Evolutionary conservation across 441 rosid genomes (phyloP).

Genomic region (Eugenia klotzschiana): DNA sequence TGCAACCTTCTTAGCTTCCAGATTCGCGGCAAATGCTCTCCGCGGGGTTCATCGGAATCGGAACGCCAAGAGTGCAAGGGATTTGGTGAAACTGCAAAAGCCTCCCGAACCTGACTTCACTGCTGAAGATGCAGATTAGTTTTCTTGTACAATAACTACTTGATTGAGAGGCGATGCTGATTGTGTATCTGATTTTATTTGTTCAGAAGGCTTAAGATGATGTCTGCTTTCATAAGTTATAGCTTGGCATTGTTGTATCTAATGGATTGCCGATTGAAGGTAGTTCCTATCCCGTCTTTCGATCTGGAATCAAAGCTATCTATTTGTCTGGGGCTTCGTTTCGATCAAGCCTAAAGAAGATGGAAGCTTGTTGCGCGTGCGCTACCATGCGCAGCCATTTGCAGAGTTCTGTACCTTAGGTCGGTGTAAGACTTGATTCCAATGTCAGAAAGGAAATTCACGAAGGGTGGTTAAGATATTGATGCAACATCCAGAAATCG

Average conservation of each 20-base stretch:
- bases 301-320: neutral
- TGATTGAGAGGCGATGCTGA: neutral
- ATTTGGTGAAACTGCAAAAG: slow-evolving; percentile 68
- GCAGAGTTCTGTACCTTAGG: neutral
- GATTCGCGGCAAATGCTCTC: slow-evolving; percentile 85
- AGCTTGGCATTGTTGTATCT: neutral
- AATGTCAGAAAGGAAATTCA: neutral
- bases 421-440: neutral
- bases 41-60: slow-evolving; percentile 74
- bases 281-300: neutral
- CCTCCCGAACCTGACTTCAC: slow-evolving; percentile 89
- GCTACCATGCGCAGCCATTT: neutral
- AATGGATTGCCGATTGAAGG: neutral
- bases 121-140: slow-evolving; percentile 67
- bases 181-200: neutral
- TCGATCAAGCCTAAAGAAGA: neutral
- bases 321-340: neutral
- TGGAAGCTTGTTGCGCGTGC: neutral
- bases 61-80: slow-evolving; percentile 52
- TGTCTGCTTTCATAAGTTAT: neutral
- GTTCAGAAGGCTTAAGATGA: neutral
- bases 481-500: neutral
- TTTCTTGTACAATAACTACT: neutral
- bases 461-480: neutral
- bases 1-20: slow-evolving; percentile 84